Evolutionary conservation across 495 filamentous ascomycete species (phyloP).

Genomic region (Annulohypoxylon maeteangense): DNA sequence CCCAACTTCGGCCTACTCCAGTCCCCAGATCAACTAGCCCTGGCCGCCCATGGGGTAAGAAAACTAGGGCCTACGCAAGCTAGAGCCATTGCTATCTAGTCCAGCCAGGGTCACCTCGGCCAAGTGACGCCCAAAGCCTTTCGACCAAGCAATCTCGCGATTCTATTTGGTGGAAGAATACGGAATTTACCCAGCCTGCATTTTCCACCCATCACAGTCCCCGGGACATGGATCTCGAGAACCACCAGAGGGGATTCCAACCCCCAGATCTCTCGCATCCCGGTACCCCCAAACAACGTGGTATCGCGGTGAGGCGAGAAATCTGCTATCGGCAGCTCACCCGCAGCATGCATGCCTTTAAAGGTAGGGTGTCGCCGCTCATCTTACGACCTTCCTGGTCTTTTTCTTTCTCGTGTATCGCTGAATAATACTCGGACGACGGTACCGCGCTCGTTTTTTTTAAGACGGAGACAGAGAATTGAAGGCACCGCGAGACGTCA

Average conservation of each 20-base stretch:
- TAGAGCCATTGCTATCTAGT: not conserved
- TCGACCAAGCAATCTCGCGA: conserved; percentile 9
- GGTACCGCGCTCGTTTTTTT: conserved; percentile 15
- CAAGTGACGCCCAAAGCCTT: conserved; percentile 23
- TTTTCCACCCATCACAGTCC: conserved; percentile 40
- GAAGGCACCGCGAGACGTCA: conserved; percentile 5
- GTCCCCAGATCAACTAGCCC: conserved; percentile 32
- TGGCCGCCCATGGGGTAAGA: conserved; percentile 39
- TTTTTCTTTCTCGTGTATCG: conserved; percentile 27
- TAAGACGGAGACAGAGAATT: conserved; percentile 13
- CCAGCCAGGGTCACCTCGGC: conserved; percentile 26
- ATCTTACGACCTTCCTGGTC: conserved; percentile 8
- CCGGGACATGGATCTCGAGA: conserved; percentile 3
- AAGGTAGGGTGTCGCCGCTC: conserved; percentile 34
- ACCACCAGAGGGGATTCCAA: not conserved
- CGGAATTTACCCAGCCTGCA: conserved; percentile 14
- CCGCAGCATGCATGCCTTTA: conserved; percentile 33
- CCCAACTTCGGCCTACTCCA: conserved; percentile 33
- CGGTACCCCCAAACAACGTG: conserved; percentile 29
- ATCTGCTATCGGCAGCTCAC: conserved; percentile 32
- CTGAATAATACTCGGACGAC: conserved; percentile 9
- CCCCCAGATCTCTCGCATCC: conserved; percentile 28
- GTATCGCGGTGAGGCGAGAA: conserved; percentile 37
- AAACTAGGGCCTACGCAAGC: conserved; percentile 11
- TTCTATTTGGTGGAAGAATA: conserved; percentile 48